Conservation (phyloP, 441 rosid species). For the Erysimum pusillum region DNA sequence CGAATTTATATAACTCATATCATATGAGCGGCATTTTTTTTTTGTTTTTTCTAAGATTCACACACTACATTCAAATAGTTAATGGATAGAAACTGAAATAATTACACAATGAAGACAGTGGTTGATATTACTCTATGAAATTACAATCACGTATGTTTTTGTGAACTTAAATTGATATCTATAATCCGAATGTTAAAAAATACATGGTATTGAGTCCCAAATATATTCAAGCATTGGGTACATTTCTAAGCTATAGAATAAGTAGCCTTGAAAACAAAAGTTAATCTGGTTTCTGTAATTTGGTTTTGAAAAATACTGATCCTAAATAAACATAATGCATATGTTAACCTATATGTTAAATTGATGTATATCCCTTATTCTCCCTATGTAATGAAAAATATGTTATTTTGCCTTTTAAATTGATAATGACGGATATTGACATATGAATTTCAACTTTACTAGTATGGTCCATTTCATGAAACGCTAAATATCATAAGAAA, state of each 20-base stretch:
- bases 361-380: neutral
- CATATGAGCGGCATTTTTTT: neutral
- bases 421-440: slow-evolving; percentile 27
- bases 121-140: neutral
- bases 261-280: neutral
- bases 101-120: neutral
- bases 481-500: slow-evolving; percentile 14
- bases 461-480: slow-evolving; percentile 23
- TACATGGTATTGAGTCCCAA: neutral
- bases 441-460: slow-evolving; percentile 21
- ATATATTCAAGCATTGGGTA: neutral
- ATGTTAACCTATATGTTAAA: neutral
- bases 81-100: neutral
- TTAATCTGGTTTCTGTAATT: neutral
- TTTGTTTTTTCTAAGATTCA: neutral
- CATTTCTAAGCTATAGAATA: neutral
- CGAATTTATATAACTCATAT: neutral
- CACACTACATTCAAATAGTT: neutral
- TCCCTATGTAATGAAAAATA: slow-evolving; percentile 1
- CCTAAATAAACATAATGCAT: neutral
- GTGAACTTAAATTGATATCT: neutral
- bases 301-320: neutral
- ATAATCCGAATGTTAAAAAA: neutral
- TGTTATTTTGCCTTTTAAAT: slow-evolving; percentile 19
- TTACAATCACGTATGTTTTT: neutral